Percentiles rank a stretch among this genome's conserved stretches.
Conservation (phyloP, 2,329 filamentous ascomycete genomes). For the Trichoderma gracile region DNA sequence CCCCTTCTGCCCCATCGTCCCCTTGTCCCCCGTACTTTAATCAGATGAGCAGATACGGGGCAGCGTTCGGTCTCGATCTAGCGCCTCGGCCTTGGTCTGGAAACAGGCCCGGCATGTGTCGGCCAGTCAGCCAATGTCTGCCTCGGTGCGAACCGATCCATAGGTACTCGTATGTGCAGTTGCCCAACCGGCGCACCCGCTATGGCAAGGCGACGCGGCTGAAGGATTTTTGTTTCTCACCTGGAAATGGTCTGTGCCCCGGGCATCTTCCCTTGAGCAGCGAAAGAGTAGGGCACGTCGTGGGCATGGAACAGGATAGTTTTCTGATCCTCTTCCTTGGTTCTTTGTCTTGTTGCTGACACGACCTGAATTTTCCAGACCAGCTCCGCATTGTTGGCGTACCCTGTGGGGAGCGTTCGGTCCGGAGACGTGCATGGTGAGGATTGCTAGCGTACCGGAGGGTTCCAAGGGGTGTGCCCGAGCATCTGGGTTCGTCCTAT, state of each 20-base stretch:
- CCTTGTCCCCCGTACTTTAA: conserved; percentile 22
- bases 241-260: conserved; percentile 1
- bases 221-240: conserved; percentile 4
- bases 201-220: conserved; percentile 17
- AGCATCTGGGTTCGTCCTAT: conserved; percentile 17
- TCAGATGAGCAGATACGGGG: conserved; percentile 25
- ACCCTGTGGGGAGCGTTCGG: conserved; percentile 20
- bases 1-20: conserved; percentile 14
- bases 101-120: conserved; percentile 13
- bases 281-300: not conserved
- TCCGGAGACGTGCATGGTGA: conserved; percentile 25
- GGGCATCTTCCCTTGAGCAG: conserved; percentile 9
- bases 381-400: conserved; percentile 21
- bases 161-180: not conserved
- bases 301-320: not conserved
- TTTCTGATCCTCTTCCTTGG: not conserved
- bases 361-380: conserved; percentile 21
- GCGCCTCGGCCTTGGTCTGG: conserved; percentile 3
- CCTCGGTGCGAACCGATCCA: not conserved
- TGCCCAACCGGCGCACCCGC: conserved; percentile 2
- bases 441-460: conserved; percentile 18
- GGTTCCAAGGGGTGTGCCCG: conserved; percentile 17
- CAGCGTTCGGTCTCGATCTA: conserved; percentile 17
- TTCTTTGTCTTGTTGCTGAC: not conserved
- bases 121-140: conserved; percentile 8